These are phyloP conservation scores for Cercospora brassicicola DNA, from an alignment of 2,329 filamentous ascomycete species.

Conservation along the genomic window DNA sequence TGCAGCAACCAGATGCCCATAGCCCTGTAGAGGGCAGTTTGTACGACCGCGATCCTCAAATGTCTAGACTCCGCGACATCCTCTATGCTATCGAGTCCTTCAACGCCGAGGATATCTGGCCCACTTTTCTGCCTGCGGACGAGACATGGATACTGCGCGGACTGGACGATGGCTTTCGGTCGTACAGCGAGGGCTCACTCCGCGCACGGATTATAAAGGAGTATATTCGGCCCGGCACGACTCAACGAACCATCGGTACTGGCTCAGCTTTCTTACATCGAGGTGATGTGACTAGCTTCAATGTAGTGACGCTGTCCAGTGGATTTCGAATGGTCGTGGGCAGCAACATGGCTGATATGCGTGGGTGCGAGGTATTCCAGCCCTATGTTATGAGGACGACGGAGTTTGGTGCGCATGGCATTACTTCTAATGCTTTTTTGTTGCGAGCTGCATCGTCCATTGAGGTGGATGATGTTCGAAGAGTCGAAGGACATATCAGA, in stretches of 20 bases:
- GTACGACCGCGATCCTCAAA: not conserved
- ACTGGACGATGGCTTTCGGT: not conserved
- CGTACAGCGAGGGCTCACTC: not conserved
- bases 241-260: not conserved
- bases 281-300: not conserved
- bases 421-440: not conserved
- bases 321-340: not conserved
- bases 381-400: not conserved
- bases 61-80: not conserved
- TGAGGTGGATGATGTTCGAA: not conserved
- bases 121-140: not conserved
- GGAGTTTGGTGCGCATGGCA: not conserved
- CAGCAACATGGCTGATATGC: not conserved
- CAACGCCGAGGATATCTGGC: not conserved
- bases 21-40: not conserved
- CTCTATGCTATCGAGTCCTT: not conserved
- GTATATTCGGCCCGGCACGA: not conserved
- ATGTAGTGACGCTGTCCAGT: not conserved
- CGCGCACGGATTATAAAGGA: not conserved
- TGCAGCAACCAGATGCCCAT: not conserved
- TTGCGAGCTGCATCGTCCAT: not conserved
- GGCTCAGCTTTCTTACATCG: not conserved
- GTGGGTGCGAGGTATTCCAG: not conserved
- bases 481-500: not conserved
- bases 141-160: not conserved